Conservation (phyloP, 352 stramenopile genomes). For the Pythium plurisporium region DNA sequence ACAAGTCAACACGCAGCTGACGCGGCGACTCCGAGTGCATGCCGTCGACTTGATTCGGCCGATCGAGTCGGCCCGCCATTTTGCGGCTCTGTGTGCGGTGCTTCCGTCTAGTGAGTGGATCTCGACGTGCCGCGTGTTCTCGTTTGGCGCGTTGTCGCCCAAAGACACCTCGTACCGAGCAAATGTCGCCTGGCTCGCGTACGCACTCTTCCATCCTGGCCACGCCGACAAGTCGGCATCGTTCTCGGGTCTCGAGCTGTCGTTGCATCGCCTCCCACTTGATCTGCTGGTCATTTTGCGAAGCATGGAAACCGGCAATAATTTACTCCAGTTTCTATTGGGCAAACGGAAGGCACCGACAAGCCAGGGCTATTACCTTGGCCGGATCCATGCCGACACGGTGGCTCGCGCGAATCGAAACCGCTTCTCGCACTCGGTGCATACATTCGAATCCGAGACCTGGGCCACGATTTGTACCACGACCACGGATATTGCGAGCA, state of each 20-base stretch:
- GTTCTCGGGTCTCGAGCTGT: not conserved
- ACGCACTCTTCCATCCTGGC: slow-evolving; percentile 1
- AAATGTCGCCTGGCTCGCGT: slow-evolving; percentile 3
- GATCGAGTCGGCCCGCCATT: not conserved
- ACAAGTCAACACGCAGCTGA: not conserved
- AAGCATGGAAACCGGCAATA: not conserved
- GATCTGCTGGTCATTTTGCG: not conserved
- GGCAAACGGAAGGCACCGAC: not conserved
- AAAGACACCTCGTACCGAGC: not conserved
- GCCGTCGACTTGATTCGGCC: not conserved
- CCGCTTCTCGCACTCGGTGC: not conserved
- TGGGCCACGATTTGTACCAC: not conserved
- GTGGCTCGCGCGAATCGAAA: not conserved
- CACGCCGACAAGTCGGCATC: not conserved
- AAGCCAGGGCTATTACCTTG: not conserved
- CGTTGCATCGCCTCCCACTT: not conserved
- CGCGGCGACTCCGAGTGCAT: not conserved
- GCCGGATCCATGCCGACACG: not conserved
- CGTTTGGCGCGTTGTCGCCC: not conserved
- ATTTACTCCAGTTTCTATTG: not conserved
- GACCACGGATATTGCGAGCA: not conserved
- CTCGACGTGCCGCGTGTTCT: not conserved
- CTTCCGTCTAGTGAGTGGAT: not conserved
- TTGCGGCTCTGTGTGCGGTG: not conserved
- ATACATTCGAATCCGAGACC: not conserved